Conservation (phyloP, 345 rosid species). For the Rhodamnia argentea region DNA sequence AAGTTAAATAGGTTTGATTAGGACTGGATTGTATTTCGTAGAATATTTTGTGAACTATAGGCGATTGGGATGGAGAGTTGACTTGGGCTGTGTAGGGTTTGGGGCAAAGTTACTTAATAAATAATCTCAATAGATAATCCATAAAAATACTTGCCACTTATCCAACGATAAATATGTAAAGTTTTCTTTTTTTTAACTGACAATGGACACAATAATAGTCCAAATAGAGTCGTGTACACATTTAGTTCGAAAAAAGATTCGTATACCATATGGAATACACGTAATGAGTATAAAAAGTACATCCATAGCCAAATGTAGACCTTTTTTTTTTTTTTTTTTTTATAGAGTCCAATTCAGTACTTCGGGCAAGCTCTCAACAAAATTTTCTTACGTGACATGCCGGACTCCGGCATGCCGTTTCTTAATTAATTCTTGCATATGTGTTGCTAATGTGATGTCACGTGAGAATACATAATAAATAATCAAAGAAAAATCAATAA, state of each 20-base stretch:
- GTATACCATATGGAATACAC: rapidly evolving
- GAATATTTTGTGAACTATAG: no score
- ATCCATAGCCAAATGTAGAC: background rate
- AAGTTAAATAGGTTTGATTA: no score
- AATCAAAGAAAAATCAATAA: background rate
- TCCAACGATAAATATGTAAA: background rate
- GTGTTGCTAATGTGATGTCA: background rate
- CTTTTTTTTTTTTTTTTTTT: no score
- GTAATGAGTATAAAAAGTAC: background rate
- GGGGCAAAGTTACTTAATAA: no score
- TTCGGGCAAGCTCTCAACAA: rapidly evolving
- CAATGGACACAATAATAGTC: background rate
- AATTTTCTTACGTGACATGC: background rate
- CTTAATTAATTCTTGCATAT: background rate
- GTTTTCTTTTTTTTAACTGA: background rate
- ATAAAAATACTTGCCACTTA: background rate
- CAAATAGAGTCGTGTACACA: background rate
- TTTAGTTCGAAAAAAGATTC: background rate
- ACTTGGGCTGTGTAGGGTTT: no score
- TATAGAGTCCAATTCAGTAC: background rate
- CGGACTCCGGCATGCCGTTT: rapidly evolving
- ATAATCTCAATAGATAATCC: no score
- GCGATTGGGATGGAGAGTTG: no score
- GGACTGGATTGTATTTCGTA: no score
- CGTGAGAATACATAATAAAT: background rate